phyloP scores from a whole-genome alignment of 129 eudicot species.

The Chrysanthemum makinoi region DNA sequence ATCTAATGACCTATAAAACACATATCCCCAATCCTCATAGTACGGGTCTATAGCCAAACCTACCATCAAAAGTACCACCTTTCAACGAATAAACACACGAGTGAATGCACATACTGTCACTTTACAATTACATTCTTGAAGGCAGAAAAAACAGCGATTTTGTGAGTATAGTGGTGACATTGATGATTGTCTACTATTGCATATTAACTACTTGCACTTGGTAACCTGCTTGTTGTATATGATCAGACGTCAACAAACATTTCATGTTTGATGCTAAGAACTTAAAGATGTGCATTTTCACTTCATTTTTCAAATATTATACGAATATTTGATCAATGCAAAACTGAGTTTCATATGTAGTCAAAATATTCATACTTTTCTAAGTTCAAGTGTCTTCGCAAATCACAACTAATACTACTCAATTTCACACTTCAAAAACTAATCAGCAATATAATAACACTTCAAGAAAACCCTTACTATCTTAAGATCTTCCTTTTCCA shows the following conservation, averaged over 20 bases:
- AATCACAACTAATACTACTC: too few species aligned
- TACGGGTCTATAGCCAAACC: background rate
- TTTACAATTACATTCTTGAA: slow-evolving; percentile 13
- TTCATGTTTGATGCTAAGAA: background rate
- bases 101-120: background rate
- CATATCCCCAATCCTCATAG: background rate
- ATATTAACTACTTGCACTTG: background rate
- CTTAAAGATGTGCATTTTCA: background rate
- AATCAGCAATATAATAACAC: background rate
- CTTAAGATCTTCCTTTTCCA: slow-evolving; percentile 20
- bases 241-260: background rate
- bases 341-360: too few species aligned
- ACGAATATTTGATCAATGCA: too few species aligned
- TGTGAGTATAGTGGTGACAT: background rate
- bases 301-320: background rate
- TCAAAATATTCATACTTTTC: too few species aligned
- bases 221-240: background rate
- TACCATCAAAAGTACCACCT: slow-evolving; percentile 5
- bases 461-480: slow-evolving; percentile 13
- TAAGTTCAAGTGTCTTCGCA: too few species aligned
- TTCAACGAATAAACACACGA: background rate
- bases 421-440: background rate
- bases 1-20: slow-evolving; percentile 1
- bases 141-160: background rate
- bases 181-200: background rate